Base-by-base conservation (phyloP, 805 yeast species). In the Nakazawaea wyomingensis region DNA sequence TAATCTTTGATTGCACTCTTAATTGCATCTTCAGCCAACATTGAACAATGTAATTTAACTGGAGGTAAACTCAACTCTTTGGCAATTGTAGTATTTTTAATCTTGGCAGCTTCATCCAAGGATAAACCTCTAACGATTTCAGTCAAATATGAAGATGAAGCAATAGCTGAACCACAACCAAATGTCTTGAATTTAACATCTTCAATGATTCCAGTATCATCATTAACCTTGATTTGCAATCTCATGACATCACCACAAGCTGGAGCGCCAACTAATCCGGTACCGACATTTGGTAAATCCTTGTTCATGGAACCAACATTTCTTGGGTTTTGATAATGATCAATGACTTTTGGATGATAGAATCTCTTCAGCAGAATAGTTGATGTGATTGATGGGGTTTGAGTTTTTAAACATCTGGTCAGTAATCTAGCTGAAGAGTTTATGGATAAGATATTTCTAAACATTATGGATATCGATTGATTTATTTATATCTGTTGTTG, bases 191-290 rank as follows among this genome's bases (percentile, higher is more conserved):
- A 93, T 65, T 89, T 91, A 49, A 91, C 99, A 62, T 93, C 96
- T 62, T 86, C 80, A 54, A 93, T 93, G 42, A 86, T 73, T 1
- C 99, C 99, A 19, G 95, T 80, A 45, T 75, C 81, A 56, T 90
- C 97, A 51, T 83, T 82, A 8, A 93, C 99, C 61, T 90, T 80
- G 57, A 93, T 93, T 64, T 93, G 98, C 51, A 93, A 74, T 68
- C 95, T 84, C 96, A 93, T 93, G 35, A 93, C 99, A 69, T 93
- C 99, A 44, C 99, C 99, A 69, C 99, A 93, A 0, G 99, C 99
- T 43, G 99, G 98, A 0, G 99, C 98, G 45, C 99, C 99, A 13
- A 93, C 99, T 35, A 93, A 74, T 1, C 99, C 99, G 1, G 98
- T 93, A 34, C 99, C 99, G 10, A 93, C 97, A 52, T 80, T 77